Conservation (phyloP, 129 eudicot genomes). For the Flaveria trinervia region DNA sequence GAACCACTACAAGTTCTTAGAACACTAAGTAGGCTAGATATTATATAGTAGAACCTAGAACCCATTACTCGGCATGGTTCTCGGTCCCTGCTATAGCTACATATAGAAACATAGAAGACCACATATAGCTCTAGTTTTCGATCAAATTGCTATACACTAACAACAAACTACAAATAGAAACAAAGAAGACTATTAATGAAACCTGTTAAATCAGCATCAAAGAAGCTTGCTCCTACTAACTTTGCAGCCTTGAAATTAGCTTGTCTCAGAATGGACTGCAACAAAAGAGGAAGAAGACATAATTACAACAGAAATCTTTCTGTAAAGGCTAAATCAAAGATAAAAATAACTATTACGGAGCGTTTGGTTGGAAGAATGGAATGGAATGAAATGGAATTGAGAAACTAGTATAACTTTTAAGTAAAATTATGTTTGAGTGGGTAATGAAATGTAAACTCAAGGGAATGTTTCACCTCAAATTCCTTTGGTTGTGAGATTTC, state of each 20-base stretch:
- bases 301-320: too few species aligned
- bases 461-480: too few species aligned
- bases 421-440: too few species aligned
- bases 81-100: neutral
- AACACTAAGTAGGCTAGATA: neutral
- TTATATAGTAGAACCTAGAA: too few species aligned
- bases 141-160: neutral
- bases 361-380: too few species aligned
- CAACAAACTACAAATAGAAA: neutral
- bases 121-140: neutral
- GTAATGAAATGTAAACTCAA: too few species aligned
- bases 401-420: too few species aligned
- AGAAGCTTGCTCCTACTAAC: slow-evolving; percentile 96
- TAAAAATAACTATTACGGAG: too few species aligned
- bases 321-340: neutral
- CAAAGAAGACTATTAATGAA: neutral
- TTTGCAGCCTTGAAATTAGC: slow-evolving; percentile 88
- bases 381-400: too few species aligned
- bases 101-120: too few species aligned
- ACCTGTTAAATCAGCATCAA: slow-evolving; percentile 99
- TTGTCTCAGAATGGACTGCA: slow-evolving; percentile 87
- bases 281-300: neutral
- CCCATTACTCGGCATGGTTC: neutral
- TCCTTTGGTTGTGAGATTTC: too few species aligned
- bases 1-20: neutral